Percentiles rank a stretch among this genome's conserved stretches.
These are phyloP conservation scores for Pleurotus tuber-regium DNA, from an alignment of 768 basidiomycete genomes.

Conservation along the genomic window DNA sequence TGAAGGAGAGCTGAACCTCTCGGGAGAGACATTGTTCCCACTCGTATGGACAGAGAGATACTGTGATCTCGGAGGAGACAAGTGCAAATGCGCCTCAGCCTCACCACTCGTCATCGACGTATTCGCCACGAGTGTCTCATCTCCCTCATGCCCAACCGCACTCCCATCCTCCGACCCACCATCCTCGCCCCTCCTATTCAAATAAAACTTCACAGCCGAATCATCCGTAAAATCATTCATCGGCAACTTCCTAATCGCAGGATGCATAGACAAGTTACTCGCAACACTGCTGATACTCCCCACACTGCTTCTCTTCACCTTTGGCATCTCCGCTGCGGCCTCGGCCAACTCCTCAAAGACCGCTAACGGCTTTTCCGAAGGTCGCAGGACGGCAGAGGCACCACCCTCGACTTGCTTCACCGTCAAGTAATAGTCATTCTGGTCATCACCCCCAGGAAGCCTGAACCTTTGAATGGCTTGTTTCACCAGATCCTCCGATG, in stretches of 20 bases:
- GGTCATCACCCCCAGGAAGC: constrained; percentile 59
- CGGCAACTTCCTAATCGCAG: constrained; percentile 88
- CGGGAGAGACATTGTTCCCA: constrained; percentile 51
- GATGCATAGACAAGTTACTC: constrained; percentile 91
- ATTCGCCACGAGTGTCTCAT: constrained; percentile 40
- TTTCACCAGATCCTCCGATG: constrained; percentile 76
- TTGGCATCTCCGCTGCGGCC: constrained; percentile 76
- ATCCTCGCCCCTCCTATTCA: constrained; percentile 58
- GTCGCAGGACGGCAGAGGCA: constrained; percentile 68
- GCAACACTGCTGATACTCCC: constrained; percentile 93
- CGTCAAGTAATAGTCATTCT: constrained; percentile 80
- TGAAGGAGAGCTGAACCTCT: constrained; percentile 81
- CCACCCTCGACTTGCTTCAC: constrained; percentile 93
- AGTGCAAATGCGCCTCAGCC: constrained; percentile 41
- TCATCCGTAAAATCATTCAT: constrained; percentile 99
- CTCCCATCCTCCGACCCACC: constrained; percentile 19
- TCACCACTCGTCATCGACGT: constrained; percentile 23
- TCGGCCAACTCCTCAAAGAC: constrained; percentile 87
- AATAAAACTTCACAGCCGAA: constrained; percentile 93
- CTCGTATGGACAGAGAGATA: constrained; percentile 41
- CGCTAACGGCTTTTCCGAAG: constrained; percentile 78
- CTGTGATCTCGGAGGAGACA: constrained; percentile 30
- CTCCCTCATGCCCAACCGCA: constrained; percentile 36
- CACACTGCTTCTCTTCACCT: constrained; percentile 90
- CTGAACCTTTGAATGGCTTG: constrained; percentile 96